A percentile compares a stretch with the other conserved stretches of the same genome.
phyloP scores from a whole-genome alignment of 1,284 basidiomycete species.

The Hemileia vastatrix region DNA sequence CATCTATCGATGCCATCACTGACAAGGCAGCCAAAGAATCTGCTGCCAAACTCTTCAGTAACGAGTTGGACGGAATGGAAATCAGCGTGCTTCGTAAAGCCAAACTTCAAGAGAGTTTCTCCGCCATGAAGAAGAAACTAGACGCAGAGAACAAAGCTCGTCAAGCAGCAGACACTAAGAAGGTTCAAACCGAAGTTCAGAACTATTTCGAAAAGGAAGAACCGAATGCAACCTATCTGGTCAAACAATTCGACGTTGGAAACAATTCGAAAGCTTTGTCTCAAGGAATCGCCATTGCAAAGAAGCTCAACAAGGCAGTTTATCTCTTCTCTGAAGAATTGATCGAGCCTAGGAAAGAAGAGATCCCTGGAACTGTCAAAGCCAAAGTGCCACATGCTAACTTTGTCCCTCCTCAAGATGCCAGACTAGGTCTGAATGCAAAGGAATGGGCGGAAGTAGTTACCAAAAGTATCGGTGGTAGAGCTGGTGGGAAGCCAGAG shows the following conservation, averaged over 20 bases:
- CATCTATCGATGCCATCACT: slow-evolving; percentile 55
- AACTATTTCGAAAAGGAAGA: slow-evolving; percentile 66
- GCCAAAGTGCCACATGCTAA: slow-evolving; percentile 78
- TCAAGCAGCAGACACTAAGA: slow-evolving; percentile 66
- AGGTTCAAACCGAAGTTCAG: slow-evolving; percentile 64
- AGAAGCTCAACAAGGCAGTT: slow-evolving; percentile 67
- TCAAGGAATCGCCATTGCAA: slow-evolving; percentile 61
- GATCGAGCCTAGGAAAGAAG: no score
- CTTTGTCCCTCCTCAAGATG: slow-evolving; percentile 59
- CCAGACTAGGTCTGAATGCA: slow-evolving; percentile 33
- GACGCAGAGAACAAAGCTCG: slow-evolving; percentile 76
- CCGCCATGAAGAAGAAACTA: slow-evolving; percentile 64
- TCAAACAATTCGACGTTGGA: slow-evolving; percentile 58
- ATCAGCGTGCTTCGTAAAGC: slow-evolving; percentile 78
- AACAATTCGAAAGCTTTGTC: slow-evolving; percentile 63
- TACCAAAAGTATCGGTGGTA: slow-evolving; percentile 35
- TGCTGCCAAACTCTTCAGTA: slow-evolving; percentile 67
- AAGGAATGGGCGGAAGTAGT: slow-evolving; percentile 38
- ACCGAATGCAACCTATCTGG: slow-evolving; percentile 58
- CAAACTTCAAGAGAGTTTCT: slow-evolving; percentile 64
- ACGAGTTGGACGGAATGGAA: slow-evolving; percentile 78
- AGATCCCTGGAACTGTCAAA: slow-evolving; percentile 47
- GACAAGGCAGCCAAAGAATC: slow-evolving; percentile 77
- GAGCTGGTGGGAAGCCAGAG: slow-evolving; percentile 39
- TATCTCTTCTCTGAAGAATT: slow-evolving; percentile 82